Conservation (phyloP, 306 rosid species). For the Mimosa pudica region DNA sequence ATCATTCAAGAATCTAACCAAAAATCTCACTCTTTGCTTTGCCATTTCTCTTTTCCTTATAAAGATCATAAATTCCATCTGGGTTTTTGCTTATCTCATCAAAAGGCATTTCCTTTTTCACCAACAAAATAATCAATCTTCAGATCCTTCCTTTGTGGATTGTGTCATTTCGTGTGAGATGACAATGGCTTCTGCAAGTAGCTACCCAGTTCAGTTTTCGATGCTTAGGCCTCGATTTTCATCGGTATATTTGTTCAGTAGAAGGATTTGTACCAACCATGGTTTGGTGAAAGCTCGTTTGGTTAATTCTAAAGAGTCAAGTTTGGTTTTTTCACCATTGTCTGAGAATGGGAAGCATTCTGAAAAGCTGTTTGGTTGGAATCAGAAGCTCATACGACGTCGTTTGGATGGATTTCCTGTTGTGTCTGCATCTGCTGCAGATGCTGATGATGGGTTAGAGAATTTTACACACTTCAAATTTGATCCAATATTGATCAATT, state of each 20-base stretch:
- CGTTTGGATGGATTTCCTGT: conserved; percentile 36
- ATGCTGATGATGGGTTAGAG: conserved; percentile 60
- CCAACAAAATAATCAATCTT: background rate
- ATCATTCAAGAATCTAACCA: background rate
- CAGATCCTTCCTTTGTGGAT: conserved; percentile 1
- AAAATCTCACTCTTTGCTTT: background rate
- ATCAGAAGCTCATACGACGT: conserved; percentile 42
- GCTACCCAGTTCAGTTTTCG: conserved; percentile 44
- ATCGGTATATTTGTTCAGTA: conserved; percentile 36
- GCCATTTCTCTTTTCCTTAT: background rate
- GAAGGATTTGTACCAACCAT: conserved; percentile 33
- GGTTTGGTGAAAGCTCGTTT: conserved; percentile 38
- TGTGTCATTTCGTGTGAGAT: background rate
- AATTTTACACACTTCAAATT: background rate
- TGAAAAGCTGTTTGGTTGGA: conserved; percentile 41
- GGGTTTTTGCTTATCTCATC: background rate
- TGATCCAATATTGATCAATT: background rate
- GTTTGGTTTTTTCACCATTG: conserved; percentile 54
- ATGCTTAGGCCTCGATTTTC: conserved; percentile 38
- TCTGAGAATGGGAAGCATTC: conserved; percentile 35
- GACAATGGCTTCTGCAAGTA: conserved; percentile 51
- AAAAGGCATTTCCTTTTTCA: conserved; percentile 7
- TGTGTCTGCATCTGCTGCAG: conserved; percentile 58
- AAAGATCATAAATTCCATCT: background rate
- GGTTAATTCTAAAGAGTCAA: conserved; percentile 32